Evolutionary conservation across 345 rosid genomes (phyloP), one percentile per base, ranked within the genome.

Genomic region (Citrus unshiu): DNA sequence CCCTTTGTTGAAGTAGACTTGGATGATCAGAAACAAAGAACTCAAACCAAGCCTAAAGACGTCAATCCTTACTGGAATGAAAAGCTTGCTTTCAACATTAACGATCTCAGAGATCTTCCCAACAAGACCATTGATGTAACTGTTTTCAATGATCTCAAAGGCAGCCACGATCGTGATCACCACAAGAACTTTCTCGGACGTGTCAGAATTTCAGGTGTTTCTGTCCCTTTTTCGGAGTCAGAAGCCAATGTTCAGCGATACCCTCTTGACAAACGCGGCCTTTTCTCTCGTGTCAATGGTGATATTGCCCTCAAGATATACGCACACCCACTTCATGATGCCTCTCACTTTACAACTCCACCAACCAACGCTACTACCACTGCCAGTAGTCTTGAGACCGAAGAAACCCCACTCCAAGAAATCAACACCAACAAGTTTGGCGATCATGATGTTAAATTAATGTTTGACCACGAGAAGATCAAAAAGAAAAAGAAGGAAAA

Each of bases 241-340:
- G 95, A 87, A 13, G 88, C 97, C 22, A 40, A 7, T 18, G 86
- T 89, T 40, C 96, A 90, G 83, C 80, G 94, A 6, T 95, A 90
- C 82, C 99, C 99, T 0, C 91, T 93, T 1, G 99, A 95, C 49
- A 95, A 93, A 83, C 84, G 92, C 6, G 93, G 97, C 73, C 73
- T 91, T 67, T 93, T 95, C 76, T 92, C 97, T 4, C 88, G 90
- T 51, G 82, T 91, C 77, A 91, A 81, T 78, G 99, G 99, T 4
- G 98, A 92, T 49, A 84, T 93, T 24, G 91, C 91, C 4, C 82
- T 95, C 13, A 83, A 83, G 78, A 76, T 91, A 74, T 92, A 86
- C 77, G 65, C 72, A 29, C 74, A 86, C 77, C 39, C 68, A 27
- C 75, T 81, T 22, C 65, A 72, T 62, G 76, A 65, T 78, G 85